Conservation (phyloP, 1,284 basidiomycete species). For the Cutaneotrichosporon curvatum region DNA sequence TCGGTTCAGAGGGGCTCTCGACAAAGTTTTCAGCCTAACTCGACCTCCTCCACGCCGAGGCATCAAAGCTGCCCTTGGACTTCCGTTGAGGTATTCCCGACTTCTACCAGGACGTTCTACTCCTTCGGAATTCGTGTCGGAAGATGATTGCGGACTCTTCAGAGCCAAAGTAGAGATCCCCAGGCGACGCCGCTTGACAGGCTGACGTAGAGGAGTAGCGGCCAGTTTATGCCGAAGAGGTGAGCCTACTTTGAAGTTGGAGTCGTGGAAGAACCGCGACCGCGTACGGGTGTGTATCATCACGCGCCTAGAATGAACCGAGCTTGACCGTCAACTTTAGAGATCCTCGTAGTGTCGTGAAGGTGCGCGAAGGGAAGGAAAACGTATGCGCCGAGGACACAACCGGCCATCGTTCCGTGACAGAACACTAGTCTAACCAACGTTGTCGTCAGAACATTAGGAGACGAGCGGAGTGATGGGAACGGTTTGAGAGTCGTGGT, state of each 20-base stretch:
- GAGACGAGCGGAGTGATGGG: no score
- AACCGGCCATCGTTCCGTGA: no score
- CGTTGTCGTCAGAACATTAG: no score
- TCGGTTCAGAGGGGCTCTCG: no score
- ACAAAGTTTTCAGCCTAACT: no score
- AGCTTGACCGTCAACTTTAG: background rate
- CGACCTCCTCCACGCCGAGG: no score
- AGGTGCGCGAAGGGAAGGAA: no score
- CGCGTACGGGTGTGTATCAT: conserved; percentile 12
- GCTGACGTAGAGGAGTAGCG: conserved; percentile 17
- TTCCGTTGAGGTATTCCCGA: background rate
- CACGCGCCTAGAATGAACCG: background rate
- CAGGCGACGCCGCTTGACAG: conserved; percentile 29
- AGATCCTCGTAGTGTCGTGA: no score
- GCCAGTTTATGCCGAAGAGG: conserved; percentile 27
- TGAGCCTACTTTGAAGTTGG: conserved; percentile 26
- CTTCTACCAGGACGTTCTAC: background rate
- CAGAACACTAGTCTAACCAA: no score
- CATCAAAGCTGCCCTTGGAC: no score
- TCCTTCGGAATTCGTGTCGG: conserved; percentile 8
- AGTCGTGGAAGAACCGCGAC: conserved; percentile 1
- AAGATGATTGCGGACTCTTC: conserved; percentile 4
- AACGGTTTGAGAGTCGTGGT: no score
- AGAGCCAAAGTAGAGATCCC: conserved; percentile 21
- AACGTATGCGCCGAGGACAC: no score